phyloP scores from a whole-genome alignment of 495 filamentous ascomycete genomes.

The Terfezia boudieri region DNA sequence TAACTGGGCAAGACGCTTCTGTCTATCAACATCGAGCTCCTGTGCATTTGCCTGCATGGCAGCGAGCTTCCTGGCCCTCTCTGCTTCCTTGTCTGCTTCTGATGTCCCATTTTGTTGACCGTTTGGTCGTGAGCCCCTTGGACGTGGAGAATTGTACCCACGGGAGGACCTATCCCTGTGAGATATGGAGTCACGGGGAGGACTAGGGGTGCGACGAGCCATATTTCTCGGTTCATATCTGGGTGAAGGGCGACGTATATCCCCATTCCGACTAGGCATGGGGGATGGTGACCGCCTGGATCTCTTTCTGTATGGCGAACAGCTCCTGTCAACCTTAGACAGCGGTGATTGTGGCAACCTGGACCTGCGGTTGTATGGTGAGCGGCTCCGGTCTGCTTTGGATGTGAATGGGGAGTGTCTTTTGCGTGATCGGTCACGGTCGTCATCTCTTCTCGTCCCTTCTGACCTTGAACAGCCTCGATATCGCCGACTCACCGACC shows the following conservation, averaged over 20 bases:
- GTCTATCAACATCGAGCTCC: conserved; percentile 52
- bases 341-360: not conserved
- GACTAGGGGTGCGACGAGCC: not conserved
- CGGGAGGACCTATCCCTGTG: not conserved
- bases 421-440: not conserved
- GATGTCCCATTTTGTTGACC: not conserved
- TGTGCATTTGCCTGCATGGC: conserved; percentile 76
- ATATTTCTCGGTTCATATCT: not conserved
- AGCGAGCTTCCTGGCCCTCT: conserved; percentile 47
- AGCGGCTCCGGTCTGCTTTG: conserved; percentile 1
- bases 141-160: not conserved
- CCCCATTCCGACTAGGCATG: not conserved
- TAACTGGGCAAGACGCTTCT: conserved; percentile 44
- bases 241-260: not conserved
- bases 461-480: not conserved
- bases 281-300: not conserved
- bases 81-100: conserved; percentile 23
- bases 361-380: conserved; percentile 2
- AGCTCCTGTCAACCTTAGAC: not conserved
- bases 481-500: not conserved
- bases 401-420: not conserved
- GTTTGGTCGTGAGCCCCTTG: not conserved
- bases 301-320: not conserved
- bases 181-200: not conserved
- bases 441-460: not conserved